Percentiles rank a stretch among this genome's conserved stretches.
phyloP scores from a whole-genome alignment of 2,329 filamentous ascomycete genomes.

The Ceratocystis colombiana region DNA sequence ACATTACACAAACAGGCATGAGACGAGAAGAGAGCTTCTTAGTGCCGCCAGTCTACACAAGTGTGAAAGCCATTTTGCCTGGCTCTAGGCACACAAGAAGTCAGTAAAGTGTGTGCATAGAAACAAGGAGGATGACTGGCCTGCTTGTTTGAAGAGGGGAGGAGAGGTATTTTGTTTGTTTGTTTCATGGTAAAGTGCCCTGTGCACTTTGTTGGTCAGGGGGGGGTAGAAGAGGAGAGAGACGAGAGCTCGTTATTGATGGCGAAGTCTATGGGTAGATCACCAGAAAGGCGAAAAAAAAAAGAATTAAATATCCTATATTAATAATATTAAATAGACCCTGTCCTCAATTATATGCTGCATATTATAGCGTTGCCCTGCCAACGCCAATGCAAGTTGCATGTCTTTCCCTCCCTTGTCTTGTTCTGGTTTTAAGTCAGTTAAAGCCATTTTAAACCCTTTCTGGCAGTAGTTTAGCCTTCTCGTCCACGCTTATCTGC shows the following conservation, averaged over 20 bases:
- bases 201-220: not conserved
- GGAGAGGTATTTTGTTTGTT: constrained; percentile 5
- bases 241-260: not conserved
- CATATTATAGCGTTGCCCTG: not conserved
- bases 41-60: too few species aligned
- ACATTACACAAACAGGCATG: not conserved
- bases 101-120: not conserved
- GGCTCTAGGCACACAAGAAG: too few species aligned
- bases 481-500: not conserved
- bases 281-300: not conserved
- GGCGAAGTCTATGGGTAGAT: not conserved
- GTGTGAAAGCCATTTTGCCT: too few species aligned
- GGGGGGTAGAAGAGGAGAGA: not conserved
- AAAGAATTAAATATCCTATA: not conserved
- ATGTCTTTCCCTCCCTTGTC: not conserved
- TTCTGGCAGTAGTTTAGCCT: not conserved
- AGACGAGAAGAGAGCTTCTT: not conserved
- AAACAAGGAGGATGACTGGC: not conserved
- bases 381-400: constrained; percentile 3
- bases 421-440: not conserved
- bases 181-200: constrained; percentile 4
- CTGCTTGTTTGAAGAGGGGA: not conserved
- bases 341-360: too few species aligned
- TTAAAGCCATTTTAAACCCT: not conserved
- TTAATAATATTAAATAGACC: not conserved